phyloP scores from a whole-genome alignment of 2,329 filamentous ascomycete genomes.

The Xylariales sp. region DNA sequence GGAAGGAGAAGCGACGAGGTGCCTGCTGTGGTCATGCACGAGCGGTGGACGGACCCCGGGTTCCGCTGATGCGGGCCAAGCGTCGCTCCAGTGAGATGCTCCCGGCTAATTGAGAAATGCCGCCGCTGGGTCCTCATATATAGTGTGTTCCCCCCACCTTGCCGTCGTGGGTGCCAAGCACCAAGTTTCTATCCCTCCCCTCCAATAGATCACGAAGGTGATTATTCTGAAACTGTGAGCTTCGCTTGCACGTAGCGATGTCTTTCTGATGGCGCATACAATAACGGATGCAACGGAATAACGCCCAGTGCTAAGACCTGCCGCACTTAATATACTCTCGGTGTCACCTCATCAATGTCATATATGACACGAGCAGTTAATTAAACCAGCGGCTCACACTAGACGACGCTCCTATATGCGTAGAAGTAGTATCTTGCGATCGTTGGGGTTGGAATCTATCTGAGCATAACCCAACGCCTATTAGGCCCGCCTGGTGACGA shows the following conservation, averaged over 20 bases:
- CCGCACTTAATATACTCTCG: conserved; percentile 3
- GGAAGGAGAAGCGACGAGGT: conserved; percentile 27
- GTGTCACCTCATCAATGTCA: neutral
- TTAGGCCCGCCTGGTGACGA: neutral
- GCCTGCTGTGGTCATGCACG: conserved; percentile 7
- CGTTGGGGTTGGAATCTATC: neutral
- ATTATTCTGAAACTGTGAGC: conserved; percentile 4
- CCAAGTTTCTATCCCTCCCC: neutral
- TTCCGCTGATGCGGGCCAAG: conserved; percentile 26
- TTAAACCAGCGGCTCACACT: neutral
- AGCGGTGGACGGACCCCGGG: conserved; percentile 24
- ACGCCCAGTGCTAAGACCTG: neutral
- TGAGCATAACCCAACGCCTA: neutral
- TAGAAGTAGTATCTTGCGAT: neutral
- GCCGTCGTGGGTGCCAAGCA: conserved; percentile 4
- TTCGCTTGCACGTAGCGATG: neutral
- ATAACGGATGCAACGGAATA: neutral
- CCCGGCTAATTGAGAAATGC: conserved; percentile 29
- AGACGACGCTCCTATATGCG: neutral
- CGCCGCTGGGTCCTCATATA: conserved; percentile 14
- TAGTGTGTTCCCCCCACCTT: conserved; percentile 1
- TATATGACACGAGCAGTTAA: neutral
- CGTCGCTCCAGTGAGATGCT: conserved; percentile 18
- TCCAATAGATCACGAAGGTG: conserved; percentile 2
- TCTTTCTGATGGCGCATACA: neutral